Evolutionary conservation across 306 rosid genomes (phyloP).

Genomic region (Heteromeles arbutifolia): DNA sequence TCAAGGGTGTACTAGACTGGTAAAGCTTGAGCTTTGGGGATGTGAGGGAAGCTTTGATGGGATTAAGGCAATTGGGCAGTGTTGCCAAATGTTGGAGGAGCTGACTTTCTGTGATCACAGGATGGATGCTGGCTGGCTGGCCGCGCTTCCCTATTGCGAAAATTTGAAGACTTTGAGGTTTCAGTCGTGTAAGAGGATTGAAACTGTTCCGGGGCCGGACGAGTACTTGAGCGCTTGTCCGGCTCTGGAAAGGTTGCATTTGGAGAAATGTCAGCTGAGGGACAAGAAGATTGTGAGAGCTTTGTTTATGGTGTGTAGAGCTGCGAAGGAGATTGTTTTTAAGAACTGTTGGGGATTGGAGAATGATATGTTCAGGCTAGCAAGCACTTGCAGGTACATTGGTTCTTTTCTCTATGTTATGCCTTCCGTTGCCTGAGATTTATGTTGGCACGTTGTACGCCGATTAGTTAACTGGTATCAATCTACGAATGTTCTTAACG

Average conservation of each 20-base stretch:
- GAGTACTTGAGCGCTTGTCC: slow-evolving; percentile 63
- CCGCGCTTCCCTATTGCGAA: slow-evolving; percentile 63
- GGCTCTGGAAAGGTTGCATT: slow-evolving; percentile 59
- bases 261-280: slow-evolving; percentile 65
- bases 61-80: slow-evolving; percentile 76
- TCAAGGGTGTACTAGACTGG: slow-evolving; percentile 75
- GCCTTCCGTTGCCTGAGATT: background rate
- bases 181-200: slow-evolving; percentile 56
- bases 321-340: slow-evolving; percentile 57
- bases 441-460: background rate
- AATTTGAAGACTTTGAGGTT: slow-evolving; percentile 75
- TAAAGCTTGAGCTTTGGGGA: slow-evolving; percentile 74
- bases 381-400: slow-evolving; percentile 60
- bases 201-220: slow-evolving; percentile 47
- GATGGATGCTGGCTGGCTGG: slow-evolving; percentile 91
- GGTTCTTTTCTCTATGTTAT: background rate
- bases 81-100: slow-evolving; percentile 89
- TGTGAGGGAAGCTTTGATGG: slow-evolving; percentile 92
- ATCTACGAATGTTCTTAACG: background rate
- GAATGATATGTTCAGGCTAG: slow-evolving; percentile 43
- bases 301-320: slow-evolving; percentile 45
- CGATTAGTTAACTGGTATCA: background rate
- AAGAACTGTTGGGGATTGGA: slow-evolving; percentile 87
- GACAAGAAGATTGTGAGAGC: slow-evolving; percentile 45
- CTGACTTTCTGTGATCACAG: slow-evolving; percentile 62